Evolutionary conservation across 345 rosid species (phyloP), one percentile per base, ranked within the genome.

Genomic region (Trapa bicornis): DNA sequence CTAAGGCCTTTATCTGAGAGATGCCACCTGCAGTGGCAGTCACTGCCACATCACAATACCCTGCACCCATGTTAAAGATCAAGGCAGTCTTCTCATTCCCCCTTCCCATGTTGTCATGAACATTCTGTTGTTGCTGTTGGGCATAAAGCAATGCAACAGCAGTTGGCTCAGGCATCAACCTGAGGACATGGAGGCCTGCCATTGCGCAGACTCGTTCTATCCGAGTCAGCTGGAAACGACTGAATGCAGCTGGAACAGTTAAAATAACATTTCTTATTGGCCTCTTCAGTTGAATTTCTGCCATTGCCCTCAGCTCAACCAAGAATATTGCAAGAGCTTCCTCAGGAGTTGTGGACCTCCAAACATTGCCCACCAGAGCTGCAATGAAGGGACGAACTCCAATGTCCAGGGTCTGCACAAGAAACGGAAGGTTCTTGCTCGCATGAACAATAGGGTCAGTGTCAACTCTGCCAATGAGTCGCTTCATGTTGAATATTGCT

Each of bases 21-120:
- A 89, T 93, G n/a, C 98, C 98, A 66, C 98, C 96, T 35, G 86
- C 98, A 22, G 97, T 89, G 8, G 96, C 86, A 37, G 85, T 75
- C 43, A 89, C 89, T 14, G 89, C 88, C 36, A 92, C 92, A 42
- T 92, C 98, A 53, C 87, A 84, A 72, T 83, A 88, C 22, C 97
- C 97, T 41, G 96, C 97, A 64, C 98, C 96, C 86, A 88, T 80
- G 66, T 88, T 92, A 73, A 92, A 89, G 75, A 92, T 85, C 64
- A 89, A 81, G 0, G 89, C 97, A 57, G 84, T 76, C 77, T 92
- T 88, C 82, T 92, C 97, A 58, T 81, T 84, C 63, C 91, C 93
- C 13, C 96, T 84, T 43, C 91, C 96, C 93, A 84, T 83, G 68
- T 77, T 86, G 13, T 88, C 98, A 14, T 85, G 79, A 3, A 68